A percentile compares a stretch with the other conserved stretches of the same genome.
Conservation (phyloP, 192 early-diverging fungal species). For the Rhizoclosmatium sp. region DNA sequence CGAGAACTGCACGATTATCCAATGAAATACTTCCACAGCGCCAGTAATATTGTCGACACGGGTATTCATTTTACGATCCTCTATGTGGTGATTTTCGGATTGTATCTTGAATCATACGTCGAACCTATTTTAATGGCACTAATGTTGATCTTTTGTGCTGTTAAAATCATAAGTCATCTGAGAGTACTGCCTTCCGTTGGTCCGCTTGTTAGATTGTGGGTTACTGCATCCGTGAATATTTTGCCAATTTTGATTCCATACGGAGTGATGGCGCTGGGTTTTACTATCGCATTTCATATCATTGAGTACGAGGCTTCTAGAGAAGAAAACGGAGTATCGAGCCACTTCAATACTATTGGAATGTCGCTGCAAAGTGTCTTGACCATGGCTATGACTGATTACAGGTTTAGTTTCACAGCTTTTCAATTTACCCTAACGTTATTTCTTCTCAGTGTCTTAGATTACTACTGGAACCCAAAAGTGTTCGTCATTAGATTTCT, state of each 20-base stretch:
- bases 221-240: slow-evolving; percentile 48
- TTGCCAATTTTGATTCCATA: slow-evolving; percentile 55
- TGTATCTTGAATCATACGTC: slow-evolving; percentile 31
- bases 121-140: slow-evolving; percentile 49
- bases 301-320: slow-evolving; percentile 37
- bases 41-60: slow-evolving; percentile 48
- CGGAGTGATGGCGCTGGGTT: slow-evolving; percentile 44
- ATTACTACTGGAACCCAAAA: slow-evolving; percentile 37
- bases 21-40: slow-evolving; percentile 43
- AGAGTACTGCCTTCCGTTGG: slow-evolving; percentile 54
- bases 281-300: slow-evolving; percentile 50
- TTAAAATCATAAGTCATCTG: slow-evolving; percentile 47
- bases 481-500: slow-evolving; percentile 52
- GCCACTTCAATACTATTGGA: slow-evolving; percentile 43
- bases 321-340: not conserved
- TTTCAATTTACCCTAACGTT: not conserved
- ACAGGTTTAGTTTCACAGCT: slow-evolving; percentile 40
- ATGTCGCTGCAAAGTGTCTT: slow-evolving; percentile 48
- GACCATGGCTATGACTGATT: slow-evolving; percentile 54
- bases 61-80: slow-evolving; percentile 43
- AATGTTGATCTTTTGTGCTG: slow-evolving; percentile 46
- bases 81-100: slow-evolving; percentile 41
- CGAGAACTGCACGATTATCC: slow-evolving; percentile 49
- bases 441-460: slow-evolving; percentile 38
- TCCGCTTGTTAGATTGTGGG: slow-evolving; percentile 49